Base-by-base conservation (phyloP, 768 basidiomycete species). In the Mycena belliarum region DNA sequence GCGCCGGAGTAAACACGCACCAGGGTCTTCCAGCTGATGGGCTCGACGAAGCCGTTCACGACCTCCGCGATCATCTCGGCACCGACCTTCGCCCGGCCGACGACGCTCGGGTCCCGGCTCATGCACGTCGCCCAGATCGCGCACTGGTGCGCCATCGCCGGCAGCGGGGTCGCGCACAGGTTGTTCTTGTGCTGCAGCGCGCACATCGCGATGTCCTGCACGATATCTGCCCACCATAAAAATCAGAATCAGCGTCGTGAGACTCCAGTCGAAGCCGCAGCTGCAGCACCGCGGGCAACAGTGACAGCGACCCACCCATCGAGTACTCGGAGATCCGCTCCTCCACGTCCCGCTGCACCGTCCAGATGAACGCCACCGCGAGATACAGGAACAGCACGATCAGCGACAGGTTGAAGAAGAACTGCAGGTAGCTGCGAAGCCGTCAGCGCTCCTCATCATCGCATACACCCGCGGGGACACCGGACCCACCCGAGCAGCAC, bases 41-140 rank as follows among this genome's bases (percentile, higher is more conserved):
- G 90, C 69, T 99, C 96, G 15, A 98, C 91, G 69, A 99, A 99
- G 1, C 93, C 87, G 70, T 98, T 97, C 60, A 98, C 87, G 42
- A 98, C 90, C 68, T 97, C 95, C 50, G 93, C 96, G 72, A 98
- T 88, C 55, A 97, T 85, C 78, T 98, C 94, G 55, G 95, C 95
- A 42, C 91, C 87, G 63, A 99, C 89, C 66, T 84, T 87, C 57
- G 94, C 92, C 56, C 93, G 89, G 1, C 93, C 93, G 40, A 95
- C 84, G 38, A 88, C 86, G 20, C 87, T 86, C 52, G 95, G 93
- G 77, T 98, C 95, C 57, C 92, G 87, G 73, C 90, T 88, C 95
- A 97, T 96, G 70, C 95, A 98, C 6, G 84, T 83, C 68, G 96
- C 91, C 96, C 96, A 98, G 59, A 82, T 83, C 45, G 82, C 82